Conservation (phyloP, 78 protist species). For the Planoprotostelium fungivorum region DNA sequence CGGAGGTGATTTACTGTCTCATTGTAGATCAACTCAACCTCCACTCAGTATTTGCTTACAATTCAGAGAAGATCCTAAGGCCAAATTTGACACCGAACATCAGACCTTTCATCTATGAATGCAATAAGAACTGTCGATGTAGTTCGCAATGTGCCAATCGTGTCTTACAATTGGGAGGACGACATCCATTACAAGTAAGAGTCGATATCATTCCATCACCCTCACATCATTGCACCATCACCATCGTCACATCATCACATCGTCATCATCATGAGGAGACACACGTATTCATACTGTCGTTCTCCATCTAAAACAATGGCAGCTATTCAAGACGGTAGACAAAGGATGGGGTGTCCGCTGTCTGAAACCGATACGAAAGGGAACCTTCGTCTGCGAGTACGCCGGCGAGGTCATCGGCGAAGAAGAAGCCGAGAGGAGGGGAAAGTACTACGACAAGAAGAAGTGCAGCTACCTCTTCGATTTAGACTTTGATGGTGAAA, state of each 20-base stretch:
- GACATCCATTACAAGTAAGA: not conserved
- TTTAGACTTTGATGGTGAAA: slow-evolving; percentile 1
- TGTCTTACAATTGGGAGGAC: slow-evolving; percentile 28
- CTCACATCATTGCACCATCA: not conserved
- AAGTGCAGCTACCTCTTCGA: slow-evolving; percentile 48
- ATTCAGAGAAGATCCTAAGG: not conserved
- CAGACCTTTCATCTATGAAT: slow-evolving; percentile 62
- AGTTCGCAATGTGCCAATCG: slow-evolving; percentile 15
- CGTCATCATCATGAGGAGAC: not conserved
- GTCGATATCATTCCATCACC: too few relatives aligned
- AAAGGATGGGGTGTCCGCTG: slow-evolving; percentile 71
- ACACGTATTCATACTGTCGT: too few relatives aligned
- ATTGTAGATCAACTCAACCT: not conserved
- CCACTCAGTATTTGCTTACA: not conserved
- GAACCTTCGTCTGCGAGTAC: slow-evolving; percentile 69
- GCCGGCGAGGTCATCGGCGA: slow-evolving; percentile 60
- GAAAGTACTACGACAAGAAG: slow-evolving; percentile 24
- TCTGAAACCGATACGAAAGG: slow-evolving; percentile 11
- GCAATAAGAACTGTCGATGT: slow-evolving; percentile 51
- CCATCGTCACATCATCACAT: not conserved
- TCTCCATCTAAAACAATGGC: too few relatives aligned
- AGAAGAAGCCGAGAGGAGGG: slow-evolving; percentile 59
- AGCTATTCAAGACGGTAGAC: slow-evolving; percentile 31
- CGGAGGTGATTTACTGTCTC: not conserved
- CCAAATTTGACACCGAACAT: too few relatives aligned